These are phyloP conservation scores for Sedum album DNA, from an alignment of 164 flowering plant genomes.

Conservation along the genomic window DNA sequence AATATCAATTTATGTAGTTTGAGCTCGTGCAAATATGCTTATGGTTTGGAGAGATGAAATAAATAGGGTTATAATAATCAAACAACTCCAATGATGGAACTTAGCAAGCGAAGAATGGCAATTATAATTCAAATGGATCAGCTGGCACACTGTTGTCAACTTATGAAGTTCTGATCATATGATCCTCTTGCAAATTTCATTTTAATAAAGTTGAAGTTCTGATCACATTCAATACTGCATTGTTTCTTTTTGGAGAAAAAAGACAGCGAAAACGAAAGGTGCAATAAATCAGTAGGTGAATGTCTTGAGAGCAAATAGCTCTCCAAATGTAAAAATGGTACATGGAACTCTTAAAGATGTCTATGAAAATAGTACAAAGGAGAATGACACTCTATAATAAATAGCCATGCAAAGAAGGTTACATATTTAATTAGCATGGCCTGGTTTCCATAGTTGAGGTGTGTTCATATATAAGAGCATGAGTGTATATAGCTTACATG, in stretches of 20 bases:
- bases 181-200: no score
- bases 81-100: not conserved
- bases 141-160: not conserved
- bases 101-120: not conserved
- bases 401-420: not conserved
- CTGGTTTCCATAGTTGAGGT: not conserved
- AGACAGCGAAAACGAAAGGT: not conserved
- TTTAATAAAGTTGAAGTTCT: no score
- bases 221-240: no score
- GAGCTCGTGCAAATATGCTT: not conserved
- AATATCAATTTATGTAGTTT: not conserved
- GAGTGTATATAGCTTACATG: not conserved
- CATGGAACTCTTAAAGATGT: not conserved
- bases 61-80: not conserved
- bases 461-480: no score
- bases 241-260: no score
- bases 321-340: not conserved
- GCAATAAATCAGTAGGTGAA: not conserved
- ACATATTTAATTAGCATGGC: not conserved
- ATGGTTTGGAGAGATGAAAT: not conserved
- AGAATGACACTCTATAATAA: not conserved
- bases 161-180: no score
- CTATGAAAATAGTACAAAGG: not conserved
- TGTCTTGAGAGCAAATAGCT: not conserved
- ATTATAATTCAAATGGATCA: not conserved